Evolutionary conservation across 805 yeast genomes (phyloP), one percentile per base, ranked within the genome.

Genomic region (Nakazawaea molendinolei): DNA sequence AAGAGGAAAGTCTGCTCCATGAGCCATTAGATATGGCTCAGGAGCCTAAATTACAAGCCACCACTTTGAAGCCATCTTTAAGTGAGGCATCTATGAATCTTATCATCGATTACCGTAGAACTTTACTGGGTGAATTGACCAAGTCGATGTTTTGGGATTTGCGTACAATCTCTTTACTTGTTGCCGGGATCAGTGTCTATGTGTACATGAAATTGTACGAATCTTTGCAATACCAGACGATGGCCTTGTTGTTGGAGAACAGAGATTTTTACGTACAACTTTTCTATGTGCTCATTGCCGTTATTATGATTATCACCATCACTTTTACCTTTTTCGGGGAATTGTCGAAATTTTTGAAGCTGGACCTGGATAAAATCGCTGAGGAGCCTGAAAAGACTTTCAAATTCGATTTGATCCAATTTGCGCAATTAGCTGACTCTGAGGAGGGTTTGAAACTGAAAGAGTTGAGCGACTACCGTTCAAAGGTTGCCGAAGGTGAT

Each of bases 21-120:
- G 58, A 65, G 43, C 86, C 87, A 5, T 55, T 83, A 37, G 71
- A 76, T 40, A 55, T 49, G 1, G 60, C 65, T 23, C 68, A 67
- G 1, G 70, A 75, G 12, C 64, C 86, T 8, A 71, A 71, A 1
- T 71, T 83, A 25, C 60, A 55, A 31, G 61, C 74, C 24, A 48
- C 71, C 1, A 53, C 56, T 2, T 60, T 84, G 34, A 62, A 60
- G 5, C 89, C 89, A 1, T 74, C 70, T 21, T 63, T 66, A 27
- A 64, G 80, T 1, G 71, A 73, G 29, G 83, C 83, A 8, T 73
- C 79, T 1, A 50, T 79, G 37, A 76, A 74, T 39, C 56, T 82
- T 41, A 74, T 79, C 21, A 75, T 83, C 39, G 92, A 83, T 52
- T 74, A 67, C 44, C 59, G 73, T 38, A 51, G 69, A 17, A 65